These are phyloP conservation scores for Babesia gibsoni DNA, from an alignment of 169 alveolate species.

Conservation along the genomic window DNA sequence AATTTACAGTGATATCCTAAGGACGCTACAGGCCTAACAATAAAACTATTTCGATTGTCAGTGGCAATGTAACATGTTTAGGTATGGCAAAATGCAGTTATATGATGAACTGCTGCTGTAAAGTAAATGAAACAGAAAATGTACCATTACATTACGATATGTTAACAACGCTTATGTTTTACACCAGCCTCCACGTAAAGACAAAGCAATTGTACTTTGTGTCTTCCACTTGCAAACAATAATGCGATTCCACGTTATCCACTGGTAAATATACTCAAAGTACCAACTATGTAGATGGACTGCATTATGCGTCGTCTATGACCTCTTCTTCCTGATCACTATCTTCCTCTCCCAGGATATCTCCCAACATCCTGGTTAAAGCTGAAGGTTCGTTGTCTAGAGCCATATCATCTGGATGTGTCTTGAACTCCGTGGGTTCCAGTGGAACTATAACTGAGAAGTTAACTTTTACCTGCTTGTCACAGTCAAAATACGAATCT, in stretches of 20 bases:
- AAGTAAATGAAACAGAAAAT: neutral
- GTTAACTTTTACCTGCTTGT: constrained; percentile 57
- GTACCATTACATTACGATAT: neutral
- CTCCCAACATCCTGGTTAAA: constrained; percentile 79
- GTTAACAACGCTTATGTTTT: neutral
- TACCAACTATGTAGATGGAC: too few relatives aligned
- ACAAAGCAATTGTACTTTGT: neutral
- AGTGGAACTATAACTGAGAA: constrained; percentile 47
- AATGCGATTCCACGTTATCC: too few relatives aligned
- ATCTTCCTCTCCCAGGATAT: constrained; percentile 66
- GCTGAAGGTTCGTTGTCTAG: constrained; percentile 83
- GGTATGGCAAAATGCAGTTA: too few relatives aligned
- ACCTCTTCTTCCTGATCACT: constrained; percentile 80
- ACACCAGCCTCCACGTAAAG: neutral
- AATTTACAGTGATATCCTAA: too few relatives aligned
- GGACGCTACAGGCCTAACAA: neutral
- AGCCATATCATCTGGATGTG: constrained; percentile 83
- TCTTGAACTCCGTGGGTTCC: constrained; percentile 67
- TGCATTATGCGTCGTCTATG: constrained; percentile 33
- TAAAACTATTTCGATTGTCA: neutral
- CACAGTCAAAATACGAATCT: constrained; percentile 81
- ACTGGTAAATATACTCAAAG: too few relatives aligned
- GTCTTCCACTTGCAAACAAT: neutral
- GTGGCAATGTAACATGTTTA: neutral
- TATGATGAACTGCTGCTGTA: too few relatives aligned